Conservation (phyloP, 495 filamentous ascomycete genomes). For the Cairneyella variabilis region DNA sequence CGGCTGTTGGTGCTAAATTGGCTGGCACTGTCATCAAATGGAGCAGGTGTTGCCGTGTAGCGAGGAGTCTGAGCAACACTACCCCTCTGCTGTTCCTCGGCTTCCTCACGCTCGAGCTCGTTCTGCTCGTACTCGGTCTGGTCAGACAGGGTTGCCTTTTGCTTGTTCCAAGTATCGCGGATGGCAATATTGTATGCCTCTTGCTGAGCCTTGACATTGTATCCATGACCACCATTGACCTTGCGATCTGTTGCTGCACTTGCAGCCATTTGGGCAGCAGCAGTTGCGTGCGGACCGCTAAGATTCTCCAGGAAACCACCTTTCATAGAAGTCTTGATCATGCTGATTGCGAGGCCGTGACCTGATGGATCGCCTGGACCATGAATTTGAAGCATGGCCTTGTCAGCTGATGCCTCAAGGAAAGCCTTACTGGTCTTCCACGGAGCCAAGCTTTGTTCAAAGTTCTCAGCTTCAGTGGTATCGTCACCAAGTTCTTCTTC, state of each 20-base stretch:
- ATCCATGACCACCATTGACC: conserved; percentile 89
- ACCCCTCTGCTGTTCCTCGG: conserved; percentile 46
- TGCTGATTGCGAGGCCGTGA: conserved; percentile 88
- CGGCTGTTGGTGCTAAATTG: conserved; percentile 79
- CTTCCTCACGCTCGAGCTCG: conserved; percentile 60
- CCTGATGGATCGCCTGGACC: conserved; percentile 95
- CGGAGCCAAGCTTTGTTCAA: conserved; percentile 87
- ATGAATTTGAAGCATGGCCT: conserved; percentile 94
- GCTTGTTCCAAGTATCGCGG: conserved; percentile 82
- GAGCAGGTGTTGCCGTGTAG: conserved; percentile 35
- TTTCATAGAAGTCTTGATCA: conserved; percentile 97
- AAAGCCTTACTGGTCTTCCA: conserved; percentile 97
- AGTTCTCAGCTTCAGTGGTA: conserved; percentile 55
- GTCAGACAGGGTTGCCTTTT: conserved; percentile 69
- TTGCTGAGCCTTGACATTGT: conserved; percentile 93
- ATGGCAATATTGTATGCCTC: conserved; percentile 85
- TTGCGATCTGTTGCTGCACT: conserved; percentile 61
- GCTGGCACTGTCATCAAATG: conserved; percentile 73
- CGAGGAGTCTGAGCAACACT: conserved; percentile 13
- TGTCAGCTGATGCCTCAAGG: conserved; percentile 84
- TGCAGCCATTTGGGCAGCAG: conserved; percentile 53
- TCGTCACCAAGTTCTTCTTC: conserved; percentile 65
- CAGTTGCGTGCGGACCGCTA: conserved; percentile 81
- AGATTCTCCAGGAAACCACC: conserved; percentile 90
- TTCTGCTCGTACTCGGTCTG: conserved; percentile 57